Percentiles rank a stretch among this genome's conserved stretches.
Conservation (phyloP, 164 flowering plant species). For the Berberis vulgaris region DNA sequence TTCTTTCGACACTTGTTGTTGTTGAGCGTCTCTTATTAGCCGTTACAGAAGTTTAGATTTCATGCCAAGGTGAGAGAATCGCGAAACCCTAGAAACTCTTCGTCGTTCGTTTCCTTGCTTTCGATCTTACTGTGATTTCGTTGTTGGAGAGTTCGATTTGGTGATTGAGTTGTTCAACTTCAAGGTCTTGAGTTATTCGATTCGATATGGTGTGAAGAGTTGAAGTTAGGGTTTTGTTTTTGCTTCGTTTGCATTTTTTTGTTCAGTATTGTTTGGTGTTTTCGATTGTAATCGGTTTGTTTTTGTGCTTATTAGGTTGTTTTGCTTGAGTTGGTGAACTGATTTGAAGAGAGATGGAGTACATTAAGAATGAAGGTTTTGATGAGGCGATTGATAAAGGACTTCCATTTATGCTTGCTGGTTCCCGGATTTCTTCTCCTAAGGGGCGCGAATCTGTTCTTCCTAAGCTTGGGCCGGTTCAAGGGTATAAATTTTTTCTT, state of each 20-base stretch:
- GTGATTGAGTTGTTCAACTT: background rate
- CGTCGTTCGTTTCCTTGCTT: background rate
- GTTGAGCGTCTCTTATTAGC: slow-evolving; percentile 8
- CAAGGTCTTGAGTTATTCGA: background rate
- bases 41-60: slow-evolving; percentile 8
- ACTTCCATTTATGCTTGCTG: slow-evolving; percentile 13
- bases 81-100: slow-evolving; percentile 9
- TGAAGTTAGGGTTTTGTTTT: too few relatives aligned
- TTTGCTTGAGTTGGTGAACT: slow-evolving; percentile 1
- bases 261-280: background rate
- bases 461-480: slow-evolving; percentile 15
- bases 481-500: slow-evolving; percentile 15
- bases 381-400: slow-evolving; percentile 12
- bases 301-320: background rate
- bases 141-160: background rate
- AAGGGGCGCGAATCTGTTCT: slow-evolving; percentile 16
- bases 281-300: background rate
- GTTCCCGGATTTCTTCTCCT: slow-evolving; percentile 11
- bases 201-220: background rate
- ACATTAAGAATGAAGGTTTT: slow-evolving; percentile 14
- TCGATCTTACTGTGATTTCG: background rate
- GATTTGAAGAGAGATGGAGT: slow-evolving; percentile 11
- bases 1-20: background rate
- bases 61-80: background rate
- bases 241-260: background rate